Evolutionary conservation across 352 stramenopile species (phyloP), one percentile per base, ranked within the genome.

Genomic region (Globisporangium carolinianum): DNA sequence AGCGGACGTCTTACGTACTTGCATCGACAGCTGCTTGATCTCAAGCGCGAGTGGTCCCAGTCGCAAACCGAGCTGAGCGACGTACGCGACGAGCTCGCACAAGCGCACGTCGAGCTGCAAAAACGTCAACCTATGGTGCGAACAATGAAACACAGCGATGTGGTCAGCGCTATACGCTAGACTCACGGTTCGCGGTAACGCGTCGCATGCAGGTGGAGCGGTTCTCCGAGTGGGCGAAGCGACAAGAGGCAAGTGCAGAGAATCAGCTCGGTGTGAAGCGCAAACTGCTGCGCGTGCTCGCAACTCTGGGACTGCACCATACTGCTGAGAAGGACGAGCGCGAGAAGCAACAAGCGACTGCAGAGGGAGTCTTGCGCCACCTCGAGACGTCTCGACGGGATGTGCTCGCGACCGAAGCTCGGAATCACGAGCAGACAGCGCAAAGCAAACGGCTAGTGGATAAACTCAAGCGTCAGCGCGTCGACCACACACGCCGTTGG

Each of bases 101-200:
- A 12, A 14, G 8, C 15, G 50, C 35, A 55, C 6, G 12, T 55
- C 14, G 37, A 43, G 35, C 10, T 55, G 35, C 50, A 55, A 18
- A 43, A 39, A 24, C 50, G 37, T 24, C 50, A 55, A 42, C 50
- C 50, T 5, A 55, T 55, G 50, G 50, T 55, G 24, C 9, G 35
- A 32, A 18, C 50, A 32, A 32, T 32, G 24, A 32, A 32, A 3
- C 24, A 32, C 2, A 32, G 2, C 24, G 24, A 32, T 32, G 24
- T 32, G 24, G 24, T 32, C 24, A 32, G 24, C 24, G 24, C 24
- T 32, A 32, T 32, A 32, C 24, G 24, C 24, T 3, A 32, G 1
- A 32, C 24, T 32, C 24, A 32, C 24, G 24, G 24, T 2, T 32
- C 24, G 24, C 24, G 1, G 24, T 32, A 32, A 32, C 24, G 3